Conservation (phyloP, 805 yeast species). For the Monosporozyma solicola region DNA sequence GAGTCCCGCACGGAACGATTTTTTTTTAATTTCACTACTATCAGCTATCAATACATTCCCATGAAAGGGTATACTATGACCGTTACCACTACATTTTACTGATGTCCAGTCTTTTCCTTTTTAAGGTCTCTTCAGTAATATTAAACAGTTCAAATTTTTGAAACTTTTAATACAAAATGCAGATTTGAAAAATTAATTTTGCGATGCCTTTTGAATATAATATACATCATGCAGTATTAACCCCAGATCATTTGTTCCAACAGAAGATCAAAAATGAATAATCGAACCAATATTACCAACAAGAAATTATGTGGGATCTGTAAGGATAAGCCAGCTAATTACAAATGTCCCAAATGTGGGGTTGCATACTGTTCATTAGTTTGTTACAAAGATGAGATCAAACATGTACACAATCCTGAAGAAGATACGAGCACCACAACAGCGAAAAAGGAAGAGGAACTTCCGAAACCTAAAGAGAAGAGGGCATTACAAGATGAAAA, state of each 20-base stretch:
- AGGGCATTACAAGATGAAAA: constrained; percentile 6
- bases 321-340: constrained; percentile 29
- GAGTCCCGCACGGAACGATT: constrained; percentile 53
- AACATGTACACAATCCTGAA: constrained; percentile 21
- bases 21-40: constrained; percentile 3
- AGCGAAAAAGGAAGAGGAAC: not conserved
- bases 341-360: constrained; percentile 42
- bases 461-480: not conserved
- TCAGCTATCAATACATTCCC: too few relatives aligned
- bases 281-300: not conserved
- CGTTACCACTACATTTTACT: not conserved
- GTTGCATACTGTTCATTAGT: constrained; percentile 45
- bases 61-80: too few relatives aligned
- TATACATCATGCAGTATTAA: not conserved
- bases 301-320: constrained; percentile 29
- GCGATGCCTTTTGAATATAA: not conserved
- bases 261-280: not conserved
- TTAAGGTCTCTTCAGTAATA: too few relatives aligned
- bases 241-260: not conserved
- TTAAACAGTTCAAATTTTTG: not conserved
- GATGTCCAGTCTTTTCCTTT: not conserved
- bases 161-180: not conserved
- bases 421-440: constrained; percentile 19
- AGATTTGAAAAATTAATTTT: not conserved
- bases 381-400: constrained; percentile 40